Percentiles rank a stretch among this genome's conserved stretches.
These are phyloP conservation scores for Puccinia triticina DNA, from an alignment of 1,284 basidiomycete species.

Conservation along the genomic window DNA sequence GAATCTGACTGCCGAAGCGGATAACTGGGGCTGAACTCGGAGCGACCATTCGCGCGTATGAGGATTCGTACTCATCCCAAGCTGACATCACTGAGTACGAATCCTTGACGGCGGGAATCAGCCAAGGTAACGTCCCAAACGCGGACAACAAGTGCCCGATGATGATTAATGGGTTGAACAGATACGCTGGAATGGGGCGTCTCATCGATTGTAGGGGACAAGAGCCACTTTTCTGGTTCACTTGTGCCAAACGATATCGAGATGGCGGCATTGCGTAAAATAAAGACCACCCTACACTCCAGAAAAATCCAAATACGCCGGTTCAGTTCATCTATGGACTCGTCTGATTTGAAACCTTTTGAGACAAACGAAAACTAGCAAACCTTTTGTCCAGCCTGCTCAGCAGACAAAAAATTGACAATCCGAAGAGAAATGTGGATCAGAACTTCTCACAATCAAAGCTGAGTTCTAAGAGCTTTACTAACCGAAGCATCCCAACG, in stretches of 20 bases:
- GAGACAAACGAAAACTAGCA: background rate
- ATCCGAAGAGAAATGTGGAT: conserved; percentile 13
- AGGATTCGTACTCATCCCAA: background rate
- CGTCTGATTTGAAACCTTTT: background rate
- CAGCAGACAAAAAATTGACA: background rate
- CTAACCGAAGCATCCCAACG: conserved; percentile 12
- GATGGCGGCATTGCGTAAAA: conserved; percentile 23
- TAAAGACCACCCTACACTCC: conserved; percentile 5
- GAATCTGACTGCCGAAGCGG: background rate
- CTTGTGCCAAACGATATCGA: conserved; percentile 12
- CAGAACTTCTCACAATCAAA: background rate
- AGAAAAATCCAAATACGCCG: background rate
- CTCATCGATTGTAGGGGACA: background rate
- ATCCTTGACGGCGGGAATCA: background rate
- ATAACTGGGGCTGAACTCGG: background rate
- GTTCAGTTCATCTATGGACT: background rate
- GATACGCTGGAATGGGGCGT: background rate
- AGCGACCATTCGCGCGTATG: background rate
- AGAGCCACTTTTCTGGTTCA: conserved; percentile 2
- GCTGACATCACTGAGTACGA: background rate
- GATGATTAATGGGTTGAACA: conserved; percentile 30
- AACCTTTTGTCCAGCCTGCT: conserved; percentile 26
- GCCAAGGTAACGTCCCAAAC: background rate
- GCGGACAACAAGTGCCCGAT: conserved; percentile 10
- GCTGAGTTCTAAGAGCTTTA: background rate